Evolutionary conservation across 768 basidiomycete species (phyloP), one percentile per base, ranked within the genome.

Genomic region (Lactarius quietus): DNA sequence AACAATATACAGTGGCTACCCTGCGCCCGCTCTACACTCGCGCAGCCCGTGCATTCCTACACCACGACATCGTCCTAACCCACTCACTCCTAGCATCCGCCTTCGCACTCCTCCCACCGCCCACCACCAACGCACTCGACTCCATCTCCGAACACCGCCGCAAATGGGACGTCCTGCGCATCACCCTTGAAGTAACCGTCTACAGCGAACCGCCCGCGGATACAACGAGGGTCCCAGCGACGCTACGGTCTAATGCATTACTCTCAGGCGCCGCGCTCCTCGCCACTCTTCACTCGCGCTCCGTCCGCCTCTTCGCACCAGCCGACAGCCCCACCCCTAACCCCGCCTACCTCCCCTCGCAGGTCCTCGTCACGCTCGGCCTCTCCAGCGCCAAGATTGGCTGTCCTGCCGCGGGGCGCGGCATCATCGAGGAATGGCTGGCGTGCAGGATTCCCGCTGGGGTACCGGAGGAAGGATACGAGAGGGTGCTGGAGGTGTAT

Each of bases 161-260:
- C 62, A 93, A 92, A 77, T 94, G 92, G 92, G 92, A 94, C 71
- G 85, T 94, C 62, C 85, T 94, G 7, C 83, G 92, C 29, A 88
- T 94, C 67, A 93, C 91, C 0, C 81, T 92, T 61, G 91, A 93
- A 73, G 84, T 87, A 1, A 90, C 87, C 1, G 76, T 90, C 31
- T 91, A 89, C 71, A 74, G 84, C 17, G 81, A 88, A 3, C 78
- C 78, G 1, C 82, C 85, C 23, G 68, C 72, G 17, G 73, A 80
- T 29, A 72, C 75, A 7, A 78, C 79, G 3, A 69, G 71, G 10
- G 74, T 89, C 17, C 88, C 89, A 0, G 76, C 80, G 26, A 62
- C 82, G 0, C 77, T 90, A 31, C 81, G 82, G 36, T 78, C 80
- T 12, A 78, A 83, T 53, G 76, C 88, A 17, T 70, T 82, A 20